Base-by-base conservation (phyloP, 495 filamentous ascomycete species). In the Aspergillus hancockii region DNA sequence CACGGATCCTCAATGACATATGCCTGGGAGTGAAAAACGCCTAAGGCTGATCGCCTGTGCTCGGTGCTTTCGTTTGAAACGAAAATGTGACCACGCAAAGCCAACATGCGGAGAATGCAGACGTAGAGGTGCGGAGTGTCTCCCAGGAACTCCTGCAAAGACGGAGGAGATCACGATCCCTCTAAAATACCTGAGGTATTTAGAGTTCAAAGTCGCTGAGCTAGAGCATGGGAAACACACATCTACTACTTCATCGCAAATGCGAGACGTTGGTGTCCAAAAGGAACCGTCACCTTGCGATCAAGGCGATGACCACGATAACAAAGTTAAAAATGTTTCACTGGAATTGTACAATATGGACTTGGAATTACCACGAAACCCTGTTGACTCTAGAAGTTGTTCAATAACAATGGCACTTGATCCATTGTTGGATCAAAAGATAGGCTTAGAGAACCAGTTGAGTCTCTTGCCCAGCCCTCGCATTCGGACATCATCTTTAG, bases 41-140 rank as follows among this genome's bases (percentile, higher is more conserved):
- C 40, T 50, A 6, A 45, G 57, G 43, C 19, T 47, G 12, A 21
- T 70, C 47, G 71, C 71, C 49, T 73, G 71, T 49, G 60, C 65
- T 41, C 71, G 71, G 54, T 73, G 71, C 40, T 73, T 73, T 49
- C 71, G 67, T 9, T 54, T 71, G 16, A 73, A 73, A 54, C 67
- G 71, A 12, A 71, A 64, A 66, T 73, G 71, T 64, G 71, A 73
- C 45, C 71, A 73, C 60, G 63, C 52, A 14, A 73, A 71, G 53
- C 71, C 71, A 8, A 63, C 57, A 18, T 73, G 71, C 54, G 67
- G 71, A 31, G 71, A 73, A 62, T 73, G 71, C 52, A 62, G 55
- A 23, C 69, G 71, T 19, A 71, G 71, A 62, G 64, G 65, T 6
- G 67, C 69, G 3, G 71, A 73, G 49, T 73, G 71, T 57, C 57